phyloP scores from a whole-genome alignment of 495 filamentous ascomycete genomes.

The Penicillium goetzii region DNA sequence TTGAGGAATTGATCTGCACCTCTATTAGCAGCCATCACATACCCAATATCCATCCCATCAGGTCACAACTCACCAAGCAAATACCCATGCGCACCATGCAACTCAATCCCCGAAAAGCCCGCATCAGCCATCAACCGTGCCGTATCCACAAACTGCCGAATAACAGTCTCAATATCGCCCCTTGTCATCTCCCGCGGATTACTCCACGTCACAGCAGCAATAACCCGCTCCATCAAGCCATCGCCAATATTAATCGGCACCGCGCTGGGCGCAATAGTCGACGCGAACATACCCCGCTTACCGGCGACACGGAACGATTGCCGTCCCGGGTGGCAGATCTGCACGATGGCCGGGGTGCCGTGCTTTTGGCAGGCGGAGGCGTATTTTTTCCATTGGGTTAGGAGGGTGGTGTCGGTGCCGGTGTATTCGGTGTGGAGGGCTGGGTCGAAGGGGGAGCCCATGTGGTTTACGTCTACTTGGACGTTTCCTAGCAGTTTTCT shows the following conservation, averaged over 20 bases:
- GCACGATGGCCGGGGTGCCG: constrained; percentile 55
- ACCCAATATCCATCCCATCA: background rate
- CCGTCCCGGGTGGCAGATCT: constrained; percentile 62
- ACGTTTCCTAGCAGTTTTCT: constrained; percentile 49
- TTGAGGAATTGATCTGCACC: constrained; percentile 47
- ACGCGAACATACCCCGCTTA: constrained; percentile 45
- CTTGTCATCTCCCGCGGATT: constrained; percentile 52
- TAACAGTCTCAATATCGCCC: constrained; percentile 53
- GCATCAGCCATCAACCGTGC: constrained; percentile 51
- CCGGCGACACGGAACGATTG: constrained; percentile 55
- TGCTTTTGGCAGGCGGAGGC: constrained; percentile 49
- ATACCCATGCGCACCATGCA: constrained; percentile 65
- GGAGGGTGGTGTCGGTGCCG: constrained; percentile 31
- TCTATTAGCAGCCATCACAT: constrained; percentile 12
- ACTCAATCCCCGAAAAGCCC: constrained; percentile 60
- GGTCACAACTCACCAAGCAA: constrained; percentile 45
- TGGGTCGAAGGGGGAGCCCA: constrained; percentile 47
- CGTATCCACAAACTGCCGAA: constrained; percentile 51
- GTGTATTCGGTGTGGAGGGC: constrained; percentile 44
- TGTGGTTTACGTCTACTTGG: constrained; percentile 58
- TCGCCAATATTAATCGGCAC: constrained; percentile 46
- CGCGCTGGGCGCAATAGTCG: constrained; percentile 52
- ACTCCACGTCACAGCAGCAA: constrained; percentile 44
- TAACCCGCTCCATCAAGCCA: constrained; percentile 38
- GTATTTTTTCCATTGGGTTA: constrained; percentile 51